Evolutionary conservation across 2,329 filamentous ascomycete species (phyloP), one percentile per base, ranked within the genome.

Genomic region (Xylaria multiplex): DNA sequence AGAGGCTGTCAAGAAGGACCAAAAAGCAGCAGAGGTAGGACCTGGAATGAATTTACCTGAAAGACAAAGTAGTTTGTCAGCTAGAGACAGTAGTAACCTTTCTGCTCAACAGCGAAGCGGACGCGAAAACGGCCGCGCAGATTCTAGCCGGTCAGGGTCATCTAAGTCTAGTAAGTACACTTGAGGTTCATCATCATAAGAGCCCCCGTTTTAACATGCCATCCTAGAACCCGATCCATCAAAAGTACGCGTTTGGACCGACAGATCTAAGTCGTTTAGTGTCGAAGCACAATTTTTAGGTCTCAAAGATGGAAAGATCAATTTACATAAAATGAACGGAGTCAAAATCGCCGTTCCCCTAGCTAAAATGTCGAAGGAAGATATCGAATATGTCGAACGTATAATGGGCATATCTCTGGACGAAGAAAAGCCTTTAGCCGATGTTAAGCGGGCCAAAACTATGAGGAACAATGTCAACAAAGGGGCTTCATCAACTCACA

Each of bases 261-360:
- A 99, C 79, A 89, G 96, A 72, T 93, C 93, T 42, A 96, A 95
- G 74, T 95, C 94, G 0, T 99, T 99, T 81, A 98, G 93, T 73
- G 96, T 99, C 62, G 96, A 98, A 71, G 96, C 96, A 16, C 93
- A 99, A 77, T 99, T 98, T 76, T 88, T 99, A 58, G 95, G 93
- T 32, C 86, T 98, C 59, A 93, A 93, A 77, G 96, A 98, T 77
- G 93, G 94, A 69, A 98, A 98, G 80, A 96, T 99, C 71, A 96
- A 99, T 79, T 84, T 99, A 24, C 96, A 99, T 83, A 99, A 99
- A 82, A 86, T 93, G 80, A 99, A 99, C 77, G 96, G 96, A 43
- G 93, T 99, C 74, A 98, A 98, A 80, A 99, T 99, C 79, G 96
- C 96, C 8, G 96, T 99, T 3, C 96, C 96, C 2, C 88, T 98